Evolutionary conservation across 176 grass and related monocot species (phyloP), one percentile per base, ranked within the genome.

Genomic region (Paspalum vaginatum): DNA sequence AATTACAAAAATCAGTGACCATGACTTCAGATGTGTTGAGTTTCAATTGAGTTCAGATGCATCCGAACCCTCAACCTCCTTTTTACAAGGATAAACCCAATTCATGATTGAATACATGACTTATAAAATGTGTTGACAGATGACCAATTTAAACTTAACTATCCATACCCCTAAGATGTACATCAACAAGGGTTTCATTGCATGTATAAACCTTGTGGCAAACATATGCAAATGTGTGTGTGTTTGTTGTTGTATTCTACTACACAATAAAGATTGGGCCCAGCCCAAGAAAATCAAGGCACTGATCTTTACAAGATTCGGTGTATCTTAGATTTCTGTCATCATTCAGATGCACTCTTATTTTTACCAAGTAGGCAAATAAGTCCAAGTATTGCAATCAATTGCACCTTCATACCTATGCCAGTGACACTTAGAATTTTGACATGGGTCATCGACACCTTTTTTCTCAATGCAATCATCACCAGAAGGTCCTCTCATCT

Each of bases 361-460:
- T 42, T 15, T 54, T 49, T 72, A 57, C 56, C 25, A 44, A 75
- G 20, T 69, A 74, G 20, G 64, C 32, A 61, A 54, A 10, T 7
- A 70, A 57, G 7, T 24, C 67, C 10, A 58, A 63, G 60, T 62
- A 46, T 56, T 71, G 65, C 71, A 81, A 38, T 58, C 72, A 79
- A 69, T 39, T 22, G 13, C 81, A 68, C 44, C 63, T 14, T 45
- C 67, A 81, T 92, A 94, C 91, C 91, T 91, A 62, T 91, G 86
- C 86, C 80, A 86, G 15, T 76, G 84, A 70, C 88, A 91, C n/a
- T 47, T 71, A 38, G 45, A 46, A 77, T 81, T 87, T 27, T 61
- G 65, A 84, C 88, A 91, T 1, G 10, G 81, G 25, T 38, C 63
- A 78, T 84, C 59, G 26, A n/a, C 65, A 55, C 70, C 91, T 67